These are phyloP conservation scores for Diversispora epigaea DNA, from an alignment of 192 early-diverging fungal genomes.

Conservation along the genomic window DNA sequence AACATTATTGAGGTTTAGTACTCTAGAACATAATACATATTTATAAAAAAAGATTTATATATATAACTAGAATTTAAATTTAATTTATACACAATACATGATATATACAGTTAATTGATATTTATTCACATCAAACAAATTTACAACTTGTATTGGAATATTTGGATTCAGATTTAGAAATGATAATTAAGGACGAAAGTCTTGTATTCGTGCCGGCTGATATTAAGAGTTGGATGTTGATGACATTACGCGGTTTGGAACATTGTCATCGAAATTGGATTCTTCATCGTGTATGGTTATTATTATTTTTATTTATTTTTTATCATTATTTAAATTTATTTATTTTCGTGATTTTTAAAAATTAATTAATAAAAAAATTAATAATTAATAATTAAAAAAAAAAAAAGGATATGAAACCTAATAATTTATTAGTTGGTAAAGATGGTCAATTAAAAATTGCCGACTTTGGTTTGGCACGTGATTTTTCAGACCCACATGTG, in stretches of 20 bases:
- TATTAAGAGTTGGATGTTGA: constrained; percentile 97
- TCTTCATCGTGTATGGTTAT: constrained; percentile 72
- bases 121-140: constrained; percentile 87
- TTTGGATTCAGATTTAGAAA: constrained; percentile 92
- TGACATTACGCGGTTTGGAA: constrained; percentile 89
- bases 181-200: constrained; percentile 91
- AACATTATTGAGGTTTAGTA: constrained; percentile 80
- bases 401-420: constrained; percentile 80
- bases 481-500: constrained; percentile 76
- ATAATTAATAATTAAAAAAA: background rate
- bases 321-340: background rate
- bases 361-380: background rate
- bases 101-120: constrained; percentile 74
- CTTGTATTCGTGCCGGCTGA: constrained; percentile 87
- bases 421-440: constrained; percentile 76
- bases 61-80: too few relatives aligned
- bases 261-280: constrained; percentile 91
- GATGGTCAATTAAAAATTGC: constrained; percentile 95
- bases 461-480: constrained; percentile 98
- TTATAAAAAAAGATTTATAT: too few relatives aligned
- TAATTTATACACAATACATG: background rate
- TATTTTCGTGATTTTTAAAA: background rate
- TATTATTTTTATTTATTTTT: background rate
- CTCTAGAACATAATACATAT: too few relatives aligned
- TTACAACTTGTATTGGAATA: constrained; percentile 94